Evolutionary conservation across 1,284 basidiomycete species (phyloP).

Genomic region (Sporisorium graminicola): DNA sequence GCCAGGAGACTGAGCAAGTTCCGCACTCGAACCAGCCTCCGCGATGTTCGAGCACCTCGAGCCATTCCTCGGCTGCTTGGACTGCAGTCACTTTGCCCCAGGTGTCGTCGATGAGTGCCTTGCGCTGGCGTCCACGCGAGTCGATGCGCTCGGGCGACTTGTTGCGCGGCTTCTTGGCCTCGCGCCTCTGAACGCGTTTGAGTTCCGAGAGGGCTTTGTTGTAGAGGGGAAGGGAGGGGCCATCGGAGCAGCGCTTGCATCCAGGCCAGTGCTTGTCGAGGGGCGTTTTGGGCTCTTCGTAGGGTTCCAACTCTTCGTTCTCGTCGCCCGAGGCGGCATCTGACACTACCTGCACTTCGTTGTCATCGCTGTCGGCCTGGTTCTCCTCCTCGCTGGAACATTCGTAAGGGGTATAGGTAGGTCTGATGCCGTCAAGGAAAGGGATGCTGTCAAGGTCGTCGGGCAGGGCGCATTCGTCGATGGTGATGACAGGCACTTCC

Average conservation of each 20-base stretch:
- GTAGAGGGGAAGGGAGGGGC: slow-evolving; percentile 32
- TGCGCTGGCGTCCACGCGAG: slow-evolving; percentile 28
- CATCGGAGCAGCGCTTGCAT: slow-evolving; percentile 41
- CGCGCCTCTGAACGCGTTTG: slow-evolving; percentile 28
- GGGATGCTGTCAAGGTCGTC: slow-evolving; percentile 4
- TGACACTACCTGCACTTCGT: slow-evolving; percentile 7
- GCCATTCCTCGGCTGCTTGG: slow-evolving; percentile 39
- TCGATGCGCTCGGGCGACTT: slow-evolving; percentile 28
- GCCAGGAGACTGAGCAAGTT: slow-evolving; percentile 48
- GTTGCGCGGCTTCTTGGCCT: slow-evolving; percentile 31
- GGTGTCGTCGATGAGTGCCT: slow-evolving; percentile 30
- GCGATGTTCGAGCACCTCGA: slow-evolving; percentile 41
- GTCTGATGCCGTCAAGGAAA: slow-evolving; percentile 25
- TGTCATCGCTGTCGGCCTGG: background rate
- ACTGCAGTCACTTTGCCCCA: slow-evolving; percentile 27
- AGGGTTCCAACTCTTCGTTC: slow-evolving; percentile 16
- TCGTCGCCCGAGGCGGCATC: slow-evolving; percentile 11
- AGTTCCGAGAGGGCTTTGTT: slow-evolving; percentile 27
- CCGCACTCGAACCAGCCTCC: slow-evolving; percentile 57
- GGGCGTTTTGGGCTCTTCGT: slow-evolving; percentile 21
- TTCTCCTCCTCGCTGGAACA: slow-evolving; percentile 16
- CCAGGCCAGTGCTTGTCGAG: slow-evolving; percentile 37
- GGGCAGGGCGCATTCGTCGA: slow-evolving; percentile 8
- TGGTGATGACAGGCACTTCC: slow-evolving; percentile 8
- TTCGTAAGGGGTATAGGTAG: slow-evolving; percentile 13